Conservation (phyloP, 1,139 yeast species). For the Yamadazyma membranifaciens region DNA sequence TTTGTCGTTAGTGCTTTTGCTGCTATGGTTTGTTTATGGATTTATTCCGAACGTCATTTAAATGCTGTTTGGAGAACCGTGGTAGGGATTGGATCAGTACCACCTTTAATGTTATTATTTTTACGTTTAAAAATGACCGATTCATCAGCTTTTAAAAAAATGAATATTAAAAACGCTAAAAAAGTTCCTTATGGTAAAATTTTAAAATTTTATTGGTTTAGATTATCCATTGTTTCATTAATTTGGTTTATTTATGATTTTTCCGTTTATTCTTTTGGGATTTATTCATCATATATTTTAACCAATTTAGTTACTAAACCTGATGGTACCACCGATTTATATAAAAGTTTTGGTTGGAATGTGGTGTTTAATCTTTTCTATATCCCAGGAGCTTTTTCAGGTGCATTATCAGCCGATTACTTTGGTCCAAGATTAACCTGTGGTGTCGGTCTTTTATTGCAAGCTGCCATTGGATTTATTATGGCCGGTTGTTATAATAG, state of each 20-base stretch:
- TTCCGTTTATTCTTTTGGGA: slow-evolving; percentile 82
- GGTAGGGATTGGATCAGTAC: slow-evolving; percentile 90
- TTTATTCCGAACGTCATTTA: slow-evolving; percentile 67
- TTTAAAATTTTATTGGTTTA: slow-evolving; percentile 81
- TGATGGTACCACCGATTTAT: slow-evolving; percentile 48
- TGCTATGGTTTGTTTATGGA: slow-evolving; percentile 84
- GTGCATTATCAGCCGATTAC: slow-evolving; percentile 81
- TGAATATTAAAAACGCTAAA: slow-evolving; percentile 61
- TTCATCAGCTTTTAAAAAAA: slow-evolving; percentile 65
- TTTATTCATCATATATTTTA: slow-evolving; percentile 71
- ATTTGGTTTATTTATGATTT: slow-evolving; percentile 94
- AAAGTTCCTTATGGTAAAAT: slow-evolving; percentile 66
- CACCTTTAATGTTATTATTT: slow-evolving; percentile 75
- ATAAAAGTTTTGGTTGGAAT: slow-evolving; percentile 88
- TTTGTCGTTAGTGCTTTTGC: slow-evolving; percentile 83
- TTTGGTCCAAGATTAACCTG: slow-evolving; percentile 85
- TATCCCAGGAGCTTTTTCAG: slow-evolving; percentile 84
- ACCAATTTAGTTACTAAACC: slow-evolving; percentile 50
- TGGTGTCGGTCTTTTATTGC: slow-evolving; percentile 63
- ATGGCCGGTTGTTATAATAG: slow-evolving; percentile 71
- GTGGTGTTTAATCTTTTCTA: slow-evolving; percentile 85
- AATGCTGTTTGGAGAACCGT: slow-evolving; percentile 89
- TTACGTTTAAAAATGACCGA: slow-evolving; percentile 76
- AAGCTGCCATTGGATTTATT: slow-evolving; percentile 79
- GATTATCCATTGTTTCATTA: slow-evolving; percentile 65